Evolutionary conservation across 2,329 filamentous ascomycete genomes (phyloP).

Genomic region (Venturia oleaginea): DNA sequence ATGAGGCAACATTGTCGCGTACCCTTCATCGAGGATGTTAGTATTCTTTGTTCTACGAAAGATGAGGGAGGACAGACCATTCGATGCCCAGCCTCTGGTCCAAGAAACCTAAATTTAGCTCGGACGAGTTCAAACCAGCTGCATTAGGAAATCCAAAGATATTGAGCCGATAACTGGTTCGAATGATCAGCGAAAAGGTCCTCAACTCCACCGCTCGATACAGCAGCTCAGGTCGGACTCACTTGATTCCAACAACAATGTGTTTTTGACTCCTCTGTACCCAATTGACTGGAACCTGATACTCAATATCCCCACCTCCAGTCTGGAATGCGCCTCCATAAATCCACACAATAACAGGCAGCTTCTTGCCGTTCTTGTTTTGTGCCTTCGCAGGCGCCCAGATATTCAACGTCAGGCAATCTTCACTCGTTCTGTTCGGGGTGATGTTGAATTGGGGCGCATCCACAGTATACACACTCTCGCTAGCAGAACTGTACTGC

Average conservation of each 20-base stretch:
- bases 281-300: constrained; percentile 34
- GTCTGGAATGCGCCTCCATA: constrained; percentile 12
- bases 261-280: constrained; percentile 32
- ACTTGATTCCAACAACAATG: constrained; percentile 33
- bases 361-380: background rate
- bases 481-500: background rate
- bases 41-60: constrained; percentile 27
- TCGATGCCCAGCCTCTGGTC: constrained; percentile 36
- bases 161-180: constrained; percentile 31
- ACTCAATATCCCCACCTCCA: background rate
- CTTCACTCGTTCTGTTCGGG: background rate
- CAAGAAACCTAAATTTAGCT: constrained; percentile 30
- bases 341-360: constrained; percentile 10
- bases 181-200: background rate
- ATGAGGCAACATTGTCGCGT: constrained; percentile 40
- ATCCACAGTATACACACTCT: background rate
- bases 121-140: constrained; percentile 18
- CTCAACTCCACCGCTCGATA: background rate
- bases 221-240: background rate
- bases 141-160: constrained; percentile 35
- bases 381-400: background rate
- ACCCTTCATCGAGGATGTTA: constrained; percentile 36
- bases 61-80: constrained; percentile 32
- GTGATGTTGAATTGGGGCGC: background rate
- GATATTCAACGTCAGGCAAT: constrained; percentile 4